Conservation (phyloP, 2,329 filamentous ascomycete species). For the Penicillium sp. region DNA sequence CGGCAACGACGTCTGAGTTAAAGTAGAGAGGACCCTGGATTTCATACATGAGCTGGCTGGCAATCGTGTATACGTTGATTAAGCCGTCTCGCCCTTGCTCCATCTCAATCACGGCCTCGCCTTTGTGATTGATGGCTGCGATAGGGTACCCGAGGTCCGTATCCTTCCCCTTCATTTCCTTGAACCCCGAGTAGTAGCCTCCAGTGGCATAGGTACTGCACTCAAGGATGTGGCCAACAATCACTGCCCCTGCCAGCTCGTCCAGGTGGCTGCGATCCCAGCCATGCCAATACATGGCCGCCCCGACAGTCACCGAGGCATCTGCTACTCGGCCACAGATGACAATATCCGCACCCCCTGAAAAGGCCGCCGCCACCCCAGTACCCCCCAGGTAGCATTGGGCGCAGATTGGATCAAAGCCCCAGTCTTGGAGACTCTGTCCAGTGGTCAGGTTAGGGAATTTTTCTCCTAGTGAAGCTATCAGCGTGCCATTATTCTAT, state of each 20-base stretch:
- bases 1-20: constrained; percentile 40
- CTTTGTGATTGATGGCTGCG: constrained; percentile 49
- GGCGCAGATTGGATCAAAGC: constrained; percentile 27
- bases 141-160: constrained; percentile 44
- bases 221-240: constrained; percentile 57
- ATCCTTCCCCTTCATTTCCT: constrained; percentile 36
- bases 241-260: constrained; percentile 50
- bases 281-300: constrained; percentile 56
- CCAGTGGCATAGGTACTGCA: constrained; percentile 57
- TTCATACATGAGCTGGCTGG: constrained; percentile 52
- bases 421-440: no score
- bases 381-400: constrained; percentile 20
- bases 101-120: constrained; percentile 44
- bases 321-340: constrained; percentile 44
- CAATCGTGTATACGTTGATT: constrained; percentile 41
- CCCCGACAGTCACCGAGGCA: constrained; percentile 55
- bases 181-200: no score
- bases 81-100: constrained; percentile 46
- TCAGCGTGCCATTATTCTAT: no score
- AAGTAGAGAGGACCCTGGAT: constrained; percentile 50
- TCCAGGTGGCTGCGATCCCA: constrained; percentile 53
- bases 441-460: no score
- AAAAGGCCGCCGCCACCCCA: constrained; percentile 35
- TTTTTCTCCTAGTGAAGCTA: no score
- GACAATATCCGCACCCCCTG: constrained; percentile 41